Percentiles rank a stretch among this genome's conserved stretches.
phyloP scores from a whole-genome alignment of 169 alveolate species.

The Cryptosporidium xiaoi region DNA sequence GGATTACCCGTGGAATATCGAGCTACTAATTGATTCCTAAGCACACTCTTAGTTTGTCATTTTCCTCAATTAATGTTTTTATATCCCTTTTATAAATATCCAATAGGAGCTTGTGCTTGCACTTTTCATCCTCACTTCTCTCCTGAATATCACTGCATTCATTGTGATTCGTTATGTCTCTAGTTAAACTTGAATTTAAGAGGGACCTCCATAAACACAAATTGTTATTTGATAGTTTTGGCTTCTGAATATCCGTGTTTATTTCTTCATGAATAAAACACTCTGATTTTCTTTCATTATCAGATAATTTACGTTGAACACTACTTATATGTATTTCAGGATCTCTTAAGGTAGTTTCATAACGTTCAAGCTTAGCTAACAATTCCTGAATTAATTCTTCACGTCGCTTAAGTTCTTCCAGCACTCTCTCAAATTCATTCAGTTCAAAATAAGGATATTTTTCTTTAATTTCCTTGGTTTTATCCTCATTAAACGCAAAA shows the following conservation, averaged over 20 bases:
- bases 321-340: conserved; percentile 1
- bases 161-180: background rate
- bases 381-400: conserved; percentile 48
- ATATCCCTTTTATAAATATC: conserved; percentile 27
- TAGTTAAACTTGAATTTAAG: conserved; percentile 8
- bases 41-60: background rate
- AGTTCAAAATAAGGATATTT: background rate
- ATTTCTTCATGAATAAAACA: background rate
- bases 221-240: background rate
- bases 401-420: conserved; percentile 67
- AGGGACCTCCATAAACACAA: conserved; percentile 30
- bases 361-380: conserved; percentile 26
- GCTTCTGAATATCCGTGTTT: background rate
- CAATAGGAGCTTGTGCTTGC: conserved; percentile 19
- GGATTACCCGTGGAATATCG: conserved; percentile 55
- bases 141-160: background rate
- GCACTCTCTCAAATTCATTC: conserved; percentile 51
- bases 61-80: conserved; percentile 8
- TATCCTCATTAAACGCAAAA: background rate
- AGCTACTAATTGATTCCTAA: conserved; percentile 11
- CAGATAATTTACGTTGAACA: background rate
- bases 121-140: background rate
- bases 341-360: conserved; percentile 27
- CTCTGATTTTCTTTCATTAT: background rate
- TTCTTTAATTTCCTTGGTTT: background rate